These are phyloP conservation scores for Ustilaginoidea virens DNA, from an alignment of 2,329 filamentous ascomycete genomes.

Conservation along the genomic window DNA sequence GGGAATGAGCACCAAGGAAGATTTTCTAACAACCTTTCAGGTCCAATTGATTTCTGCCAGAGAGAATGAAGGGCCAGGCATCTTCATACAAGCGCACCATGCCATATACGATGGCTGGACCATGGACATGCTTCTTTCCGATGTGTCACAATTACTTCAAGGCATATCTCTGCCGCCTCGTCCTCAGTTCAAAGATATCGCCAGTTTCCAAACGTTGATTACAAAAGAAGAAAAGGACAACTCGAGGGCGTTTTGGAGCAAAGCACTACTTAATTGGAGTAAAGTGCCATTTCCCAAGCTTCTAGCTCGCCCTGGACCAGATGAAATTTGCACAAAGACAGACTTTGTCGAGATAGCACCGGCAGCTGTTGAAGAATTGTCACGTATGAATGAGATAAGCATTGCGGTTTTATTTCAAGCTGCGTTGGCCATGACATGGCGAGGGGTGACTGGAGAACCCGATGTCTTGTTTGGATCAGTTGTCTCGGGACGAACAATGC, in stretches of 20 bases:
- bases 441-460: conserved; percentile 42
- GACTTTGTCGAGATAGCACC: conserved; percentile 8
- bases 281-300: conserved; percentile 39
- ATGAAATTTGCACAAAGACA: conserved; percentile 7
- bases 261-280: conserved; percentile 42
- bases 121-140: conserved; percentile 54
- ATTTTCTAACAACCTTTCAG: conserved; percentile 40
- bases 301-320: conserved; percentile 7
- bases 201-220: conserved; percentile 26
- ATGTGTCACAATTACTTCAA: conserved; percentile 40
- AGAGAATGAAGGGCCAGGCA: conserved; percentile 10
- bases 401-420: conserved; percentile 65
- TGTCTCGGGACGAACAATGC: conserved; percentile 66
- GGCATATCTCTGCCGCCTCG: conserved; percentile 18
- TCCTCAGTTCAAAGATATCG: conserved; percentile 46
- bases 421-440: conserved; percentile 50
- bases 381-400: conserved; percentile 32
- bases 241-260: conserved; percentile 53
- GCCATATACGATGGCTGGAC: conserved; percentile 92
- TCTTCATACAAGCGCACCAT: conserved; percentile 55
- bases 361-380: conserved; percentile 13
- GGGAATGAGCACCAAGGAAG: conserved; percentile 19
- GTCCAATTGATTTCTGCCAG: conserved; percentile 33
- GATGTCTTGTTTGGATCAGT: conserved; percentile 68
- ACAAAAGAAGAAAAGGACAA: conserved; percentile 17